phyloP scores from a whole-genome alignment of 23 red algal species.

The Gracilaria domingensis region DNA sequence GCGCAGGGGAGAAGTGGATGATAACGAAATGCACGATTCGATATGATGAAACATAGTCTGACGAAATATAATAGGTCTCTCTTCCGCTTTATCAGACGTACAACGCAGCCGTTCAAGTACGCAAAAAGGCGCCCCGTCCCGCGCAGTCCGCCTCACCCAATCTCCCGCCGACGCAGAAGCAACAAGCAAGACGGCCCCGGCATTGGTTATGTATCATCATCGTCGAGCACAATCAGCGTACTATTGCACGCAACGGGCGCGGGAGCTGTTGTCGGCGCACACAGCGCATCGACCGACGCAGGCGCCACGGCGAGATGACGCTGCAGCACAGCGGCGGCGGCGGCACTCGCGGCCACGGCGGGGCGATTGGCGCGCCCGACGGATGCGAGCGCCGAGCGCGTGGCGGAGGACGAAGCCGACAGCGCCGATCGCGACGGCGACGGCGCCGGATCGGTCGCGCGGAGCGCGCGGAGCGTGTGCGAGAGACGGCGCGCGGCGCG shows the following conservation, averaged over 20 bases:
- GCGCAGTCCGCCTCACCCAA: constrained; percentile 26
- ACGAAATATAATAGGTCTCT: background rate
- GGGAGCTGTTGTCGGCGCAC: background rate
- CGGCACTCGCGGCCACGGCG: background rate
- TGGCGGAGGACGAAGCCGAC: background rate
- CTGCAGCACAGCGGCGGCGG: constrained; percentile 12
- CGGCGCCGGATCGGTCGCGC: background rate
- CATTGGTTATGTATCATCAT: constrained; percentile 45
- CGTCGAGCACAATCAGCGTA: background rate
- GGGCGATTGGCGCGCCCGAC: background rate
- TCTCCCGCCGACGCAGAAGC: background rate
- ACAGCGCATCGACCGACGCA: background rate
- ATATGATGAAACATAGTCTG: background rate
- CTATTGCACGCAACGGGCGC: background rate
- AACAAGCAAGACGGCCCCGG: constrained; percentile 10
- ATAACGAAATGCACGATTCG: background rate
- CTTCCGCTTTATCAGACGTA: background rate
- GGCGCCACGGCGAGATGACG: background rate
- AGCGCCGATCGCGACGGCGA: background rate
- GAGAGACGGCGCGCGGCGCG: constrained; percentile 17
- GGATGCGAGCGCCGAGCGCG: background rate
- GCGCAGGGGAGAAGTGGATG: background rate
- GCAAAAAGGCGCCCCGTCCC: constrained; percentile 18
- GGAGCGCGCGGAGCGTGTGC: background rate
- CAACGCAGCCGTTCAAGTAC: background rate